Percentiles rank a stretch among this genome's conserved stretches.
These are phyloP conservation scores for Alternaria sp. DNA, from an alignment of 2,329 filamentous ascomycete genomes.

Conservation along the genomic window DNA sequence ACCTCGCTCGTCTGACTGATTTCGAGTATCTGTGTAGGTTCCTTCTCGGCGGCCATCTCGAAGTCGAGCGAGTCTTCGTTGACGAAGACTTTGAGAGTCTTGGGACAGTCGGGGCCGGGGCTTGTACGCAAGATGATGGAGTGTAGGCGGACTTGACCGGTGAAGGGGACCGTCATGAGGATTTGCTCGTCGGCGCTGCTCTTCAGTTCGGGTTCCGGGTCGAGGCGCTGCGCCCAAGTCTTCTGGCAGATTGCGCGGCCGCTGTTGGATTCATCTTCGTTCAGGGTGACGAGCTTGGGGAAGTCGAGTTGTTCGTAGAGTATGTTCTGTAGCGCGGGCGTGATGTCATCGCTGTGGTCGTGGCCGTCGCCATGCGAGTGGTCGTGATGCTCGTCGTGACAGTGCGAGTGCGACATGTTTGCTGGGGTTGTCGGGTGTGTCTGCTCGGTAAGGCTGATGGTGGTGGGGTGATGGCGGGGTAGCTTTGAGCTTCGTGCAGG, in stretches of 20 bases:
- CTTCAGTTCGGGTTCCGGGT: slow-evolving; percentile 73
- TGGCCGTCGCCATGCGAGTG: slow-evolving; percentile 56
- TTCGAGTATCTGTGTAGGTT: slow-evolving; percentile 76
- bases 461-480: slow-evolving; percentile 36
- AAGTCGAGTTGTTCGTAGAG: slow-evolving; percentile 94
- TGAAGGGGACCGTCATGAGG: slow-evolving; percentile 92
- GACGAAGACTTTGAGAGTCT: slow-evolving; percentile 83
- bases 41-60: slow-evolving; percentile 69
- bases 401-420: slow-evolving; percentile 15
- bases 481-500: slow-evolving; percentile 20
- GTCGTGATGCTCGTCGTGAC: slow-evolving; percentile 40
- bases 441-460: slow-evolving; percentile 9
- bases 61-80: slow-evolving; percentile 89
- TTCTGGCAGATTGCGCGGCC: slow-evolving; percentile 84
- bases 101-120: slow-evolving; percentile 71
- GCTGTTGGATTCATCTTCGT: slow-evolving; percentile 73
- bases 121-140: slow-evolving; percentile 85
- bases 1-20: slow-evolving; percentile 80
- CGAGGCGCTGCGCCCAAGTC: slow-evolving; percentile 83
- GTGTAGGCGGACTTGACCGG: slow-evolving; percentile 91
- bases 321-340: slow-evolving; percentile 86
- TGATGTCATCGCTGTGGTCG: slow-evolving; percentile 91
- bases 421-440: slow-evolving; percentile 1
- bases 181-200: slow-evolving; percentile 93
- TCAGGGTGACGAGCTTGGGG: slow-evolving; percentile 80